Evolutionary conservation across 2,329 filamentous ascomycete species (phyloP).

Genomic region (Aaosphaeria arxii): DNA sequence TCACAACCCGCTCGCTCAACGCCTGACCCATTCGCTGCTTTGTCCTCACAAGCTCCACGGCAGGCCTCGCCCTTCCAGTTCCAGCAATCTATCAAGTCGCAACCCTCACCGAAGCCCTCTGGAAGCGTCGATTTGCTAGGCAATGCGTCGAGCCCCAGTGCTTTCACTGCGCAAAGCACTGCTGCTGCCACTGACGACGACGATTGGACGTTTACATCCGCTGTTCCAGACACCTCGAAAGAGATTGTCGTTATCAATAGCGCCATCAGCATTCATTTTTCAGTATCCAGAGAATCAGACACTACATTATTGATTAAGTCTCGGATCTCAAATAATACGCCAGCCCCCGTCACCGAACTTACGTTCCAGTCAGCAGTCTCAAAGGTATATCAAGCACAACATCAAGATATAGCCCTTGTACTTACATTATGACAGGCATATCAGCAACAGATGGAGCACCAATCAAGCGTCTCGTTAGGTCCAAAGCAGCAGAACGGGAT

Average conservation of each 20-base stretch:
- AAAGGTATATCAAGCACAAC: slow-evolving; percentile 58
- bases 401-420: neutral
- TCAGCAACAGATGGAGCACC: slow-evolving; percentile 77
- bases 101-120: slow-evolving; percentile 21
- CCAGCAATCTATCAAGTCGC: slow-evolving; percentile 41
- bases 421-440: slow-evolving; percentile 58
- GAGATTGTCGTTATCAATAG: slow-evolving; percentile 68
- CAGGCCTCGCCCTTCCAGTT: slow-evolving; percentile 50
- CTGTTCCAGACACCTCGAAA: slow-evolving; percentile 70
- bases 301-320: slow-evolving; percentile 67
- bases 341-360: slow-evolving; percentile 69
- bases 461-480: slow-evolving; percentile 73
- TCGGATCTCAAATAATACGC: slow-evolving; percentile 78
- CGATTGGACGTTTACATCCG: slow-evolving; percentile 91
- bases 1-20: slow-evolving; percentile 34
- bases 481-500: slow-evolving; percentile 74
- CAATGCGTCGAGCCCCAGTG: slow-evolving; percentile 22
- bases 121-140: slow-evolving; percentile 35
- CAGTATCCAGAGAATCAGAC: slow-evolving; percentile 59
- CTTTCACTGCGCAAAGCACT: slow-evolving; percentile 23
- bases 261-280: slow-evolving; percentile 69
- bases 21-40: slow-evolving; percentile 60
- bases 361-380: slow-evolving; percentile 93
- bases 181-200: slow-evolving; percentile 70
- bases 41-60: slow-evolving; percentile 53